Evolutionary conservation across 495 filamentous ascomycete species (phyloP).

Genomic region (Daldinia loculata): DNA sequence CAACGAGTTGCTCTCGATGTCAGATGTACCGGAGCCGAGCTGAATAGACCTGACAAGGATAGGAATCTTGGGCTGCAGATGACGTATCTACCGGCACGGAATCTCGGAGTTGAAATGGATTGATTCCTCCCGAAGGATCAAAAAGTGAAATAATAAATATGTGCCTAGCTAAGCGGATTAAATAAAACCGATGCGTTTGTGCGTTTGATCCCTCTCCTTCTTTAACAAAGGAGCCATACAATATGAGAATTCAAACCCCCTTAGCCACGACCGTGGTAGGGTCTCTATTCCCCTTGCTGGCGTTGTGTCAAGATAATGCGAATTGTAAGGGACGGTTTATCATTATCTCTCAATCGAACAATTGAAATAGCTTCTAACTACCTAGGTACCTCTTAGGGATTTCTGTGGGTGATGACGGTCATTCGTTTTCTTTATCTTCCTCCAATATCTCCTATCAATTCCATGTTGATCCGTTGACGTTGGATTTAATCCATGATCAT

Average conservation of each 20-base stretch:
- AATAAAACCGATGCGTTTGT: background rate
- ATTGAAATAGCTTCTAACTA: conserved; percentile 22
- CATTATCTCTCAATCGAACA: conserved; percentile 18
- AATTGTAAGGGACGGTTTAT: conserved; percentile 33
- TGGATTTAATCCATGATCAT: conserved; percentile 62
- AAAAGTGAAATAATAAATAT: conserved; percentile 9
- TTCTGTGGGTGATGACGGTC: conserved; percentile 51
- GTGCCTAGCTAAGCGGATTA: background rate
- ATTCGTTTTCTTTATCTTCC: conserved; percentile 59
- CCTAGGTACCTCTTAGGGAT: conserved; percentile 52
- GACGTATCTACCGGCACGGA: conserved; percentile 14
- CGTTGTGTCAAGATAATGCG: conserved; percentile 26
- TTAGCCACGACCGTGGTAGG: conserved; percentile 18
- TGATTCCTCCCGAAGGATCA: conserved; percentile 26
- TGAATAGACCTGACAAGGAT: conserved; percentile 21
- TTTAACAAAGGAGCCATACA: background rate
- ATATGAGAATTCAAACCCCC: conserved; percentile 24
- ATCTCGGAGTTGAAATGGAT: conserved; percentile 13
- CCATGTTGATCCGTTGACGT: conserved; percentile 59
- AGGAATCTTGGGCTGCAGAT: conserved; percentile 17
- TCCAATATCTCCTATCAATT: conserved; percentile 62
- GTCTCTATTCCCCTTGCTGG: conserved; percentile 39
- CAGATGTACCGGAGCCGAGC: conserved; percentile 9
- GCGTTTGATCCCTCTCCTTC: conserved; percentile 6
- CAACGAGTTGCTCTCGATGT: background rate